phyloP scores from a whole-genome alignment of 192 early-diverging fungal genomes.

The Coemansia sp. region DNA sequence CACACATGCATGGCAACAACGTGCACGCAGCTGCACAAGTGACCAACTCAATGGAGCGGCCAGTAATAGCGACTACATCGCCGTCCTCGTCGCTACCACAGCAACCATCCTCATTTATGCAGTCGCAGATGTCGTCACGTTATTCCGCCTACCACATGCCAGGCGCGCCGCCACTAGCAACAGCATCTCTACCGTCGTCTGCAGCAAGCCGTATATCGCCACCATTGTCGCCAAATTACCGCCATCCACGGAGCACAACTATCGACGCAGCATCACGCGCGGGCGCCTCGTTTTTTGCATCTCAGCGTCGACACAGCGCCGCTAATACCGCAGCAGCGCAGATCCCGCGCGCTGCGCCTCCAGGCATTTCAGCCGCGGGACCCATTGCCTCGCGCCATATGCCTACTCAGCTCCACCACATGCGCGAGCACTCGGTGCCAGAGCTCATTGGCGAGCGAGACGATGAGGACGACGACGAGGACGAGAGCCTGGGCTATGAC shows the following conservation, averaged over 20 bases:
- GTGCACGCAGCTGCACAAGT: slow-evolving; percentile 40
- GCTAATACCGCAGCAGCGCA: slow-evolving; percentile 8
- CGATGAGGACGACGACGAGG: slow-evolving; percentile 37
- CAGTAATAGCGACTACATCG: not conserved
- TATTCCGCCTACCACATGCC: slow-evolving; percentile 51
- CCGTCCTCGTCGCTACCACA: slow-evolving; percentile 29
- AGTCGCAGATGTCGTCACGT: slow-evolving; percentile 42
- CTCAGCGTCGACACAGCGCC: slow-evolving; percentile 12
- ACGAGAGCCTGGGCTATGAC: slow-evolving; percentile 28
- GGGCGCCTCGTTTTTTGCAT: slow-evolving; percentile 13
- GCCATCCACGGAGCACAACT: slow-evolving; percentile 8
- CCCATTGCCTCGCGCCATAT: slow-evolving; percentile 6
- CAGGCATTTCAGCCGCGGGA: not conserved
- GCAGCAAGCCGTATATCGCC: slow-evolving; percentile 14
- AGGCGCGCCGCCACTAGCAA: slow-evolving; percentile 14
- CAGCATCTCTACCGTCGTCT: slow-evolving; percentile 8
- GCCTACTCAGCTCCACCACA: not conserved
- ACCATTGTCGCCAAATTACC: slow-evolving; percentile 11
- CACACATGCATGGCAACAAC: slow-evolving; percentile 24
- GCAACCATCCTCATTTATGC: slow-evolving; percentile 45
- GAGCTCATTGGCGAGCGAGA: slow-evolving; percentile 27
- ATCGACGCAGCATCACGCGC: slow-evolving; percentile 19
- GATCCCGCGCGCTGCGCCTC: slow-evolving; percentile 18
- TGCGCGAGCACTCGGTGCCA: slow-evolving; percentile 31
- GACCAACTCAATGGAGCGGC: slow-evolving; percentile 24